These are phyloP conservation scores for Cystofilobasidium macerans DNA, from an alignment of 768 basidiomycete species.

Conservation along the genomic window DNA sequence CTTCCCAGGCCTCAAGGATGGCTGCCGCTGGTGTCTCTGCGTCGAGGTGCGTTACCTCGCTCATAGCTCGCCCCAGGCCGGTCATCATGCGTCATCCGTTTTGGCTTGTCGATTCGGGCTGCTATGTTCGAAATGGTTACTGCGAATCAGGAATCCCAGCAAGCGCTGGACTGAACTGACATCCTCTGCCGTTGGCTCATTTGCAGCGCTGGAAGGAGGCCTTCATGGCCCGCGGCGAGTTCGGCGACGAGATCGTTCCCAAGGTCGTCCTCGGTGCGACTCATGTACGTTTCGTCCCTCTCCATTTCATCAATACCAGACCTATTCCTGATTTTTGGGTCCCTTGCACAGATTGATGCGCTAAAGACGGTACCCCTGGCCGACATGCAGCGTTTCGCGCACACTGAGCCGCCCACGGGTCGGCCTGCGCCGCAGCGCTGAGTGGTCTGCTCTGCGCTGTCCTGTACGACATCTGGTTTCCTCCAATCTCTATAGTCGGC, in stretches of 20 bases:
- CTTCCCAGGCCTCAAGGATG: conserved; percentile 5
- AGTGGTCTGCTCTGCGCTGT: neutral
- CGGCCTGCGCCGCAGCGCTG: neutral
- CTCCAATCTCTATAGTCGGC: too few species aligned
- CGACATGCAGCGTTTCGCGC: conserved; percentile 2
- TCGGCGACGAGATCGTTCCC: conserved; percentile 20
- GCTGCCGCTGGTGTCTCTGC: conserved; percentile 24
- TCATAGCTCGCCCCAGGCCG: too few species aligned
- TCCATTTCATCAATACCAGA: too few species aligned
- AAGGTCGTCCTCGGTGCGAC: conserved; percentile 16
- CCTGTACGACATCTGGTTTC: neutral
- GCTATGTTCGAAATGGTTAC: too few species aligned
- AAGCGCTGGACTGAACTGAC: too few species aligned
- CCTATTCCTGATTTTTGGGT: neutral
- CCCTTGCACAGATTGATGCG: conserved; percentile 11
- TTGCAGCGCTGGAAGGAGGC: conserved; percentile 22
- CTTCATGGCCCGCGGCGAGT: conserved; percentile 8
- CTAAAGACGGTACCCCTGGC: conserved; percentile 16
- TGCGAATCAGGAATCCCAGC: too few species aligned
- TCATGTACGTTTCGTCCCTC: conserved; percentile 1
- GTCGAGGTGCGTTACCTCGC: neutral
- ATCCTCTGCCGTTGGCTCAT: too few species aligned
- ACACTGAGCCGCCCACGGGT: neutral
- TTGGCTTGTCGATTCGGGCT: too few species aligned
- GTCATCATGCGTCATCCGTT: too few species aligned